Base-by-base conservation (phyloP, 106 monocot species). In the Dendrobium catenatum region DNA sequence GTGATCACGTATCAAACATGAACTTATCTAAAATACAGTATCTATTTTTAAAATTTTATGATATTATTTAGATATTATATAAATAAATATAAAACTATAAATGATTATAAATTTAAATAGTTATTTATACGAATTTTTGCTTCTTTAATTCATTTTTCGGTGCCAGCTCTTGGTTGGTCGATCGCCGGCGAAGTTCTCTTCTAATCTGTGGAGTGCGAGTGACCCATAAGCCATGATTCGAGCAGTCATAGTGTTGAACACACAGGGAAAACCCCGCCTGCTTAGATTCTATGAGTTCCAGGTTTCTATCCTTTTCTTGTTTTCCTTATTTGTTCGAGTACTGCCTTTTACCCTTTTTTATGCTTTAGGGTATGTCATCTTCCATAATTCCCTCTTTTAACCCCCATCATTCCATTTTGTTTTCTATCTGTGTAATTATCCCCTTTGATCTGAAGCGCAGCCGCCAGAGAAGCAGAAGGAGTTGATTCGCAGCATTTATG, bases 271-370 rank as follows among this genome's bases (percentile, higher is more conserved):
- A 77, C 88, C 89, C 56, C 94, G 92, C 74, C 89, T 96, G 54
- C 72, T 92, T 90, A 94, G 89, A 76, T 96, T 94, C 86, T 96
- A 96, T 75, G 85, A 90, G 24, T 96, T 85, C 70, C 90, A 94
- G 92, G 94, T 94, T 20, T 22, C 33, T 26, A 13, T 40, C 44
- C 9, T 48, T 29, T n/a, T 75, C 56, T 47, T 58, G 51, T 51
- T 51, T 51, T 15, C 51, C 1, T 46, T 46, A 9, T 13, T 49
- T 72, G 19, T 9, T n/a, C 37, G 31, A 77, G 78, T 51, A 68
- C 19, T 43, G 4, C 72, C 1, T 8, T 37, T 37, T 70, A 13
- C 24, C 37, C 9, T 4, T 75, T 54, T 15, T 11, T 3, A 51
- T 49, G 49, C 4, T 72, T 51, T 42, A 15, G 44, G 75, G 31